phyloP scores from a whole-genome alignment of 176 grass and related monocot species.

The Phyllostachys edulis region DNA sequence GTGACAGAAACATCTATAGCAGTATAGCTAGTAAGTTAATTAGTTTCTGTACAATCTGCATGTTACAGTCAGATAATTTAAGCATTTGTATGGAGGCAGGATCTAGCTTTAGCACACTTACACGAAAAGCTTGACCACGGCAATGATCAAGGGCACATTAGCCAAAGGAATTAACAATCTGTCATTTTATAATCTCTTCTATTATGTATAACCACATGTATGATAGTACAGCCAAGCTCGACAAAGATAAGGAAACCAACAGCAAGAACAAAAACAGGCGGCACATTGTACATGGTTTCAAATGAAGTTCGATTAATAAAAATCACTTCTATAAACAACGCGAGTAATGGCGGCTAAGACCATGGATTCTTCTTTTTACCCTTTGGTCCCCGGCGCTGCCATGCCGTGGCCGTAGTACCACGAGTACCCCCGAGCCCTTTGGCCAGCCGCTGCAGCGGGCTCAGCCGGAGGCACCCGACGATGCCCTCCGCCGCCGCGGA shows the following conservation, averaged over 20 bases:
- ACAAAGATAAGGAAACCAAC: conserved; percentile 16
- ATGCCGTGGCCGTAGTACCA: conserved; percentile 51
- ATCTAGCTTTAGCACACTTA: conserved; percentile 24
- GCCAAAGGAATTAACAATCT: conserved; percentile 20
- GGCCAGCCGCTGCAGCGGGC: conserved; percentile 63
- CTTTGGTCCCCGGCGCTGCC: conserved; percentile 32
- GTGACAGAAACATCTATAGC: background rate
- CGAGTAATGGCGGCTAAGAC: background rate
- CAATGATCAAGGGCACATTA: conserved; percentile 31
- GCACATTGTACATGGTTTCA: conserved; percentile 23
- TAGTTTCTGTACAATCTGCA: background rate
- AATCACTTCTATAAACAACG: conserved; percentile 29
- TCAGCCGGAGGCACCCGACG: conserved; percentile 55
- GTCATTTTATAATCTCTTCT: conserved; percentile 21
- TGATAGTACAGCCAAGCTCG: conserved; percentile 17
- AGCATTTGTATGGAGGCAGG: background rate
- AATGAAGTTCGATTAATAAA: background rate
- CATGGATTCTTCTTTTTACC: conserved; percentile 23
- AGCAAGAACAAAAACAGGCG: conserved; percentile 28
- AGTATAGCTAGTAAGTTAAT: background rate
- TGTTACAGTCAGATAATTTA: background rate
- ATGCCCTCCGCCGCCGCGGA: conserved; percentile 44
- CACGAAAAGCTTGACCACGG: background rate
- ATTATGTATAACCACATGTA: background rate
- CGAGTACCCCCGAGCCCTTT: conserved; percentile 50